These are phyloP conservation scores for Exophiala spinifera DNA, from an alignment of 2,329 filamentous ascomycete species.

Conservation along the genomic window DNA sequence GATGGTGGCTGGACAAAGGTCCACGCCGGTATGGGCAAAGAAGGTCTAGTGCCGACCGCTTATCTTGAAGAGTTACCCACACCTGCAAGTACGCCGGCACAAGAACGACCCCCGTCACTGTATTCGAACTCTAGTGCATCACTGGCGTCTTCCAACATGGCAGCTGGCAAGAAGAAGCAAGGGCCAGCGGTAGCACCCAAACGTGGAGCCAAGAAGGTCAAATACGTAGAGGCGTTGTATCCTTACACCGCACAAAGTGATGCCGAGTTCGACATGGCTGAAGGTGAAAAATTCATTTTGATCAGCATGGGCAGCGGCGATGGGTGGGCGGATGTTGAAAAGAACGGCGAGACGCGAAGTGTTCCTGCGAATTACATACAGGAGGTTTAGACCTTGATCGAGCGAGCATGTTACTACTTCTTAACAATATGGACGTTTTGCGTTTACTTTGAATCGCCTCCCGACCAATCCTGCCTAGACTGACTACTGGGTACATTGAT, in stretches of 20 bases:
- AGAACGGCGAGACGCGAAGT: constrained; percentile 72
- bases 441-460: too few species aligned
- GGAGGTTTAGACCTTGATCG: constrained; percentile 48
- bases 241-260: constrained; percentile 85
- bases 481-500: too few species aligned
- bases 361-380: constrained; percentile 94
- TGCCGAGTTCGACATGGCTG: constrained; percentile 81
- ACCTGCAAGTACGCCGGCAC: constrained; percentile 32
- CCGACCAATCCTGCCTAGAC: not conserved
- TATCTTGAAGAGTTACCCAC: constrained; percentile 69
- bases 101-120: constrained; percentile 64
- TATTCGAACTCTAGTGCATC: constrained; percentile 77
- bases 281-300: constrained; percentile 88
- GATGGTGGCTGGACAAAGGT: constrained; percentile 94
- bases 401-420: not conserved
- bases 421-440: not conserved
- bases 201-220: constrained; percentile 87
- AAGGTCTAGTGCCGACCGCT: constrained; percentile 81
- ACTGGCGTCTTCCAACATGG: constrained; percentile 52
- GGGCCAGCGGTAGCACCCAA: constrained; percentile 88
- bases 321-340: constrained; percentile 96
- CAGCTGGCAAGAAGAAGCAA: constrained; percentile 65
- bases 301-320: constrained; percentile 85
- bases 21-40: constrained; percentile 62
- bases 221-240: constrained; percentile 90